These are phyloP conservation scores for Grifola frondosa DNA, from an alignment of 1,284 basidiomycete species.

Conservation along the genomic window DNA sequence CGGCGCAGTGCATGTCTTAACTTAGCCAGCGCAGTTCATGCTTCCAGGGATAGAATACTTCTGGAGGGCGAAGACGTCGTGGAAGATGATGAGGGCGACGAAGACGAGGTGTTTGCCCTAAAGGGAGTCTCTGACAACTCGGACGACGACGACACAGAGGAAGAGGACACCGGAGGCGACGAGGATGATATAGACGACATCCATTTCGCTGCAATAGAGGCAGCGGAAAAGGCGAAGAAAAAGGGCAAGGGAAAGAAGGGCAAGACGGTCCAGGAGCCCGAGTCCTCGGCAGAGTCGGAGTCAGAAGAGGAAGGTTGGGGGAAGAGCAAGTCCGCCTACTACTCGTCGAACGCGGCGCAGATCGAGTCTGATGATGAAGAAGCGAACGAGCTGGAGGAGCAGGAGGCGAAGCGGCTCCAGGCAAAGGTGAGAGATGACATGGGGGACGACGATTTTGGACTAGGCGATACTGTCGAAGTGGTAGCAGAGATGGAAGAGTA, in stretches of 20 bases:
- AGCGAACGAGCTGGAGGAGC: slow-evolving; percentile 83
- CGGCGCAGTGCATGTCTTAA: neutral
- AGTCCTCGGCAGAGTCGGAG: slow-evolving; percentile 24
- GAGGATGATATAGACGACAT: slow-evolving; percentile 40
- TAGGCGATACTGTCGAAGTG: slow-evolving; percentile 61
- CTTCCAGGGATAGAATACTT: slow-evolving; percentile 74
- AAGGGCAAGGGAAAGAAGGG: slow-evolving; percentile 32
- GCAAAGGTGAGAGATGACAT: slow-evolving; percentile 71
- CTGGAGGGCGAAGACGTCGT: slow-evolving; percentile 56
- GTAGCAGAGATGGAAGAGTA: slow-evolving; percentile 43
- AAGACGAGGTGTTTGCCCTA: slow-evolving; percentile 76
- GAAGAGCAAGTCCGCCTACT: slow-evolving; percentile 73
- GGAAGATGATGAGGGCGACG: slow-evolving; percentile 47
- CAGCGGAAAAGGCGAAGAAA: slow-evolving; percentile 35
- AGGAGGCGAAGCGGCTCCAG: slow-evolving; percentile 84
- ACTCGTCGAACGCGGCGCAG: slow-evolving; percentile 79
- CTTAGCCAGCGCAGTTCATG: slow-evolving; percentile 50
- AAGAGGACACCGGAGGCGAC: slow-evolving; percentile 42
- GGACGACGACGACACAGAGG: slow-evolving; percentile 46
- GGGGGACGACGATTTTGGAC: slow-evolving; percentile 82
- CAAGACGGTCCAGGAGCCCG: slow-evolving; percentile 42
- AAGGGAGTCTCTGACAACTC: slow-evolving; percentile 45
- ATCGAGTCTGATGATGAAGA: slow-evolving; percentile 86
- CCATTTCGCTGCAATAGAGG: slow-evolving; percentile 20
- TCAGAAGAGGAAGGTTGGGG: slow-evolving; percentile 82